These are phyloP conservation scores for Hanseniaspora singularis DNA, from an alignment of 805 yeast genomes.

Conservation along the genomic window DNA sequence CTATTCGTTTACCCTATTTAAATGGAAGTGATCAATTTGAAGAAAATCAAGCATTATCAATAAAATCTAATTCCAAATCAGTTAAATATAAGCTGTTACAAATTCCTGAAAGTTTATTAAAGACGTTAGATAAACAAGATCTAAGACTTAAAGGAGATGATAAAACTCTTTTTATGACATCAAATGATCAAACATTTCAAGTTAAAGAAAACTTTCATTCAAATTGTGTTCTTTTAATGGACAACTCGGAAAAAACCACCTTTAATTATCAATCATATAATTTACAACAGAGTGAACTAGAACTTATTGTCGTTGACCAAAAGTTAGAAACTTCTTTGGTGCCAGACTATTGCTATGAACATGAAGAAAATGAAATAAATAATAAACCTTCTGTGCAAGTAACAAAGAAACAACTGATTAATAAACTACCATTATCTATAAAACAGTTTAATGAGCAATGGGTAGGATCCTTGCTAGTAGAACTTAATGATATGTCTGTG, in stretches of 20 bases:
- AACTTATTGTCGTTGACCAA: constrained; percentile 29
- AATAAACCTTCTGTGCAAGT: constrained; percentile 11
- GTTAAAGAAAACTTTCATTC: constrained; percentile 77
- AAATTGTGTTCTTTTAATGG: constrained; percentile 54
- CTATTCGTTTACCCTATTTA: not conserved
- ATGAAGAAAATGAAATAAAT: constrained; percentile 15
- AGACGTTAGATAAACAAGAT: constrained; percentile 26
- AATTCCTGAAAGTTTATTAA: constrained; percentile 39
- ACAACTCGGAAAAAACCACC: constrained; percentile 16
- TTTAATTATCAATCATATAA: constrained; percentile 23
- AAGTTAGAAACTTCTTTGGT: constrained; percentile 25
- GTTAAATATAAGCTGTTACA: constrained; percentile 43
- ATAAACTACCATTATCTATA: constrained; percentile 42
- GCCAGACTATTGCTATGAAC: constrained; percentile 30
- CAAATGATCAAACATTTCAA: constrained; percentile 46
- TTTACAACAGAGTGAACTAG: constrained; percentile 28
- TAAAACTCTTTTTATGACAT: constrained; percentile 34
- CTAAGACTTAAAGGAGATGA: constrained; percentile 3
- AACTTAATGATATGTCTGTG: constrained; percentile 24
- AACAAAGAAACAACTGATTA: constrained; percentile 30
- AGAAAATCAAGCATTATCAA: not conserved
- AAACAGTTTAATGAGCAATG: constrained; percentile 43
- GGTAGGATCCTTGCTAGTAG: constrained; percentile 51
- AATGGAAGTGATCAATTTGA: constrained; percentile 9
- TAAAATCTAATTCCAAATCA: no score